Evolutionary conservation across 202 grass and related monocot genomes (phyloP), one percentile per base, ranked within the genome.

Genomic region (Musa balbisiana): DNA sequence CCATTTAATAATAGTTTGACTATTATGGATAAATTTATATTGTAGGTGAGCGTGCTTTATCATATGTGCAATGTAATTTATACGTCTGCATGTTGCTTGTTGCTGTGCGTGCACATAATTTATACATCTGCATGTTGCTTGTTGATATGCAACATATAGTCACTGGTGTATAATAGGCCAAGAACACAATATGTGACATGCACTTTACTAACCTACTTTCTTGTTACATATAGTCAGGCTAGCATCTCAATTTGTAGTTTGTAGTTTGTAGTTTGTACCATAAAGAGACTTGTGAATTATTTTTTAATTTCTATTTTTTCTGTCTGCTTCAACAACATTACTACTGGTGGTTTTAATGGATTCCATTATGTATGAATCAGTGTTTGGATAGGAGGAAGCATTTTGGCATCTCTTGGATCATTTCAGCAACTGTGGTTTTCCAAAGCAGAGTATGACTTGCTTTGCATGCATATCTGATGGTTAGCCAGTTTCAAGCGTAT

Each of bases 351-450:
- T 43, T 43, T 43, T 43, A 43, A 43, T 43, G 33, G 33, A 43
- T 43, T 43, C 33, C 4, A 43, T 43, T 43, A 43, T 43, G 33
- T 43, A 43, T 43, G 33, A 52, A 83, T 63, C 84, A 99, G 96
- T 84, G 96, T 99, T 81, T 99, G 96, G 96, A 99, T 99, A 54
- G 96, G 96, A 90, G 95, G 95, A 21, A 99, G 95, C 76, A 99
- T 99, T 85, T 91, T 99, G 64, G 95, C 91, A 80, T 99, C 95
- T 53, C 95, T 95, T 79, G 95, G 95, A 72, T 99, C 96, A 58
- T 99, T 99, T 89, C 95, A 99, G 83, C 95, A 99, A 84, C 95
- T 99, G 95, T 99, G 95, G 95, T 99, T 99, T 80, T 99, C 95
- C 75, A 99, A 95, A 83, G 95, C 95, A 55, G 95, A 99, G 95